Evolutionary conservation across 345 rosid genomes (phyloP), one percentile per base, ranked within the genome.

Genomic region (Anacardium occidentale): DNA sequence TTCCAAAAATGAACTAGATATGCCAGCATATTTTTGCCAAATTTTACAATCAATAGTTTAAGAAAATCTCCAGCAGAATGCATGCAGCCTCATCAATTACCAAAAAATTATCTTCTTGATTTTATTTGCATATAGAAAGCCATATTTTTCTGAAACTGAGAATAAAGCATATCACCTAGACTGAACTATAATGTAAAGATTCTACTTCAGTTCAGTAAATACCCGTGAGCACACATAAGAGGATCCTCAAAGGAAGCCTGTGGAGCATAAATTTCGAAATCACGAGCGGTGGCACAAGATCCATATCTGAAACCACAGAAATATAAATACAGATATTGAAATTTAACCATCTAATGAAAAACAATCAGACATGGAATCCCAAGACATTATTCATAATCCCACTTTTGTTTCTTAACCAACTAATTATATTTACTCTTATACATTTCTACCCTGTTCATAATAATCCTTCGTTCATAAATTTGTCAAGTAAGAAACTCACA

Each of bases 231-330:
- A 85, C 86, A 82, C 83, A 91, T 94, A 34, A 94, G 88, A n/a
- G 98, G 97, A 68, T 94, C 98, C 78, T 94, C 97, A 80, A 91
- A 94, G 34, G 98, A 83, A 77, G 98, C 97, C 79, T 87, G 25
- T 42, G 75, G 85, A 17, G 90, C 90, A 73, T 94, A 94, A 72
- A 94, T 94, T 68, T 94, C 86, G 4, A 91, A 94, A 63, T 94
- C 98, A 0, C 15, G 67, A 10, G 97, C 24, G 26, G 86, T 85
- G 59, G 97, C 90, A 66, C 76, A 47, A 40, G 94, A 69, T 32
- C 86, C 97, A 72, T 94, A 94, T 78, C 97, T 88, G 83, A 77
- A 69, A 68, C 42, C 69, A 83, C 63, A 64, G 26, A 65, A 25
- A 59, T 7, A 69, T 53, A 40, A 76, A 58, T 66, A 45, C 51